Evolutionary conservation across 2,329 filamentous ascomycete species (phyloP), one percentile per base, ranked within the genome.

Genomic region (Colletotrichum sp.): DNA sequence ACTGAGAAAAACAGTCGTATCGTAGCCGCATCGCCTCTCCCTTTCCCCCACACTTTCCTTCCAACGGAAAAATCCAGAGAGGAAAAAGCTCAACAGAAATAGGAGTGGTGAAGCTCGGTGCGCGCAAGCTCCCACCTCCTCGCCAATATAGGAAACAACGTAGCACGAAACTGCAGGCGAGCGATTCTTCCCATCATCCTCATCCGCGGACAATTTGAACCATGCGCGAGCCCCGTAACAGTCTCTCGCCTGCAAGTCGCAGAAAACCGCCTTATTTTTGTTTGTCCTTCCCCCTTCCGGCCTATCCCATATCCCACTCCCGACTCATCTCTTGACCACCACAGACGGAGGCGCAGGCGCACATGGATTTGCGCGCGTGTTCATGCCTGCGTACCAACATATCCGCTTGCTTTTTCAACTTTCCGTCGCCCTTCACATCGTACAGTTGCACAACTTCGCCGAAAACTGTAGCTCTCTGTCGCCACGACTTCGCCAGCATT

Each of bases 391-490:
- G 69, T 72, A 36, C 68, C 68, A 72, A 76, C 60, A 69, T 55
- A 28, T 21, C 52, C n/a, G 55, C 64, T 72, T 28, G 72, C 73
- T 72, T 75, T 75, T 76, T 48, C 61, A 26, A 30, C 57, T 16
- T 67, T 21, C 38, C 58, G 28, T 63, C 43, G 64, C 67, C 34
- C 75, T 24, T 65, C 63, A 36, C 75, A 77, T 77, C 75, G 67
- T 77, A 77, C 72, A 75, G 71, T 70, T 57, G 74, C 66, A 72
- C 72, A 65, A 72, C 60, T 26, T 77, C 75, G 61, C 64, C 52
- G 30, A 24, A 34, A 69, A 65, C 58, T 76, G 74, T 64, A 69
- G 65, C 48, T 34, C 64, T 26, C 65, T 48, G n/a, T 58, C 74
- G 57, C 55, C 57, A 58, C 43, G 28, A 67, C 36, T 60, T 68